Evolutionary conservation across 495 filamentous ascomycete genomes (phyloP).

Genomic region (Recurvomyces mirabilis): DNA sequence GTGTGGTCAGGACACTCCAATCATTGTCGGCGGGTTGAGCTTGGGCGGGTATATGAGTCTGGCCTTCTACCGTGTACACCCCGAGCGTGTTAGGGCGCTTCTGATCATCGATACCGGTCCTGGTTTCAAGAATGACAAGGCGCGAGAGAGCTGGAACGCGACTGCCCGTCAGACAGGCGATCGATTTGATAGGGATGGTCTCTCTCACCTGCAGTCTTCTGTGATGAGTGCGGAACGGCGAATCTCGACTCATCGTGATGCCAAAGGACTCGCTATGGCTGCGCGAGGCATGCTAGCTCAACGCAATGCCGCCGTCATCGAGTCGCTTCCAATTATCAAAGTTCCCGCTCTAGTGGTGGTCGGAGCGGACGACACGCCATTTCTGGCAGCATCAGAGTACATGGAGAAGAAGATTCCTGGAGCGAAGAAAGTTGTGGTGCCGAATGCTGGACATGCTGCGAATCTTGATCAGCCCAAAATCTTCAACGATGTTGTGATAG

Average conservation of each 20-base stretch:
- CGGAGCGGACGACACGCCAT: constrained; percentile 17
- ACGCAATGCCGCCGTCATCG: constrained; percentile 15
- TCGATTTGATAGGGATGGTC: constrained; percentile 18
- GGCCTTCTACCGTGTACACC: constrained; percentile 20
- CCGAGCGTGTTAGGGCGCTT: constrained; percentile 8
- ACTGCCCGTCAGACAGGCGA: constrained; percentile 14
- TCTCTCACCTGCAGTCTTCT: constrained; percentile 3
- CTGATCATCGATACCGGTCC: constrained; percentile 25
- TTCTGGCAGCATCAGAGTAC: constrained; percentile 19
- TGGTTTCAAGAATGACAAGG: constrained; percentile 20
- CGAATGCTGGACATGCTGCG: constrained; percentile 19
- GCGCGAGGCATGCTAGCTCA: constrained; percentile 21
- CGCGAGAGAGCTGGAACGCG: constrained; percentile 22
- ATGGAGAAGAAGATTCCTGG: constrained; percentile 22
- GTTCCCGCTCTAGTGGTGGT: constrained; percentile 18
- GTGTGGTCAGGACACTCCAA: background rate
- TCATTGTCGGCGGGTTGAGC: constrained; percentile 20
- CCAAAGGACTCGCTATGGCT: constrained; percentile 16
- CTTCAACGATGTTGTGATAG: constrained; percentile 13
- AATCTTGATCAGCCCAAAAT: constrained; percentile 19
- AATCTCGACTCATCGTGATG: constrained; percentile 17
- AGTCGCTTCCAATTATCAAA: constrained; percentile 14
- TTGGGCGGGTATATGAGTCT: constrained; percentile 22
- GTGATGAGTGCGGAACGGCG: constrained; percentile 15
- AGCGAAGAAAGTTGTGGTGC: constrained; percentile 15